Conservation (phyloP, 306 rosid genomes). For the Fragaria vesca region DNA sequence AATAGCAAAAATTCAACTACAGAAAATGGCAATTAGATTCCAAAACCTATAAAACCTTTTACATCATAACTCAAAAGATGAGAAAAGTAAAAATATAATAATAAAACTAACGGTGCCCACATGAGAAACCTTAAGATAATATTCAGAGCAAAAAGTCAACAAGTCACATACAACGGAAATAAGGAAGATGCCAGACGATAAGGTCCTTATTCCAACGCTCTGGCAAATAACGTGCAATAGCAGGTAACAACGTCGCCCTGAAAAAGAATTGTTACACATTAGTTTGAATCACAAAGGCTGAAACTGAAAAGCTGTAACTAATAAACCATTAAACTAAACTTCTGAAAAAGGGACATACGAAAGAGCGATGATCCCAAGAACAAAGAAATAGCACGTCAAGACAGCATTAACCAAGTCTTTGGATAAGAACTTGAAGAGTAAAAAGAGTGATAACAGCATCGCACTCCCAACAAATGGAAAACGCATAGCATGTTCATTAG, state of each 20-base stretch:
- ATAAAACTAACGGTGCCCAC: background rate
- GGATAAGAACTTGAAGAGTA: constrained; percentile 93
- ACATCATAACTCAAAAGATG: background rate
- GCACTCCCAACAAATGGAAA: constrained; percentile 99
- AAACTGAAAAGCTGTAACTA: background rate
- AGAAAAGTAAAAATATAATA: background rate
- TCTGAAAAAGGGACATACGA: constrained; percentile 59
- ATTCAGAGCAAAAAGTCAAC: constrained; percentile 1
- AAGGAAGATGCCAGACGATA: constrained; percentile 79
- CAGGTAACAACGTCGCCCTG: constrained; percentile 94
- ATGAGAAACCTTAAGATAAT: background rate
- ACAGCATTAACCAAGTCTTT: constrained; percentile 99
- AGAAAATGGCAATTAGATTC: background rate
- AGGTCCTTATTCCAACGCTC: constrained; percentile 66
- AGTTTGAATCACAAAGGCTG: background rate
- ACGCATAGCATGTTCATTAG: constrained; percentile 98
- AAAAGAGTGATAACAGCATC: constrained; percentile 88
- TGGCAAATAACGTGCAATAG: constrained; percentile 76
- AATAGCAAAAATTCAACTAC: background rate
- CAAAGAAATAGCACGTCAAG: constrained; percentile 87
- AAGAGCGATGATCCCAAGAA: constrained; percentile 95
- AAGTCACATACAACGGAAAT: constrained; percentile 72
- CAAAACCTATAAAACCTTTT: background rate
- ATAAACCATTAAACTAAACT: background rate
- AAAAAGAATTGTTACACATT: constrained; percentile 19